Evolutionary conservation across 2,329 filamentous ascomycete species (phyloP).

Genomic region (Verticillium klebahnii): DNA sequence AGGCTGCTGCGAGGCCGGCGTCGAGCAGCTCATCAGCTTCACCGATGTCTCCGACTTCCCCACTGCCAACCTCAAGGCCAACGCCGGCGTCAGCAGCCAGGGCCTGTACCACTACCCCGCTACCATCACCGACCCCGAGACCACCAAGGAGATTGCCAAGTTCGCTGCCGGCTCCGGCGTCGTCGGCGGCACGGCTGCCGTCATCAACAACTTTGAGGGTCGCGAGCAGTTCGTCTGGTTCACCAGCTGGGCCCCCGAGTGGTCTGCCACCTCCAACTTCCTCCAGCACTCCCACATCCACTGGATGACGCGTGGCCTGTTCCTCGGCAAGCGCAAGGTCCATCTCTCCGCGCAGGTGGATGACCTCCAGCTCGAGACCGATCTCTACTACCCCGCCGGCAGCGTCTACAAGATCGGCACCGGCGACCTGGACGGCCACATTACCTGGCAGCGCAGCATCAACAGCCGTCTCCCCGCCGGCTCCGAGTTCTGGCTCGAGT

Average conservation of each 20-base stretch:
- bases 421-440: conserved; percentile 40
- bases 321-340: conserved; percentile 49
- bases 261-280: conserved; percentile 47
- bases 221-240: conserved; percentile 61
- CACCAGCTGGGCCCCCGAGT: conserved; percentile 42
- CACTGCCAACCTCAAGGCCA: conserved; percentile 47
- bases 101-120: conserved; percentile 58
- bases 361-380: conserved; percentile 54
- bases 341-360: conserved; percentile 56
- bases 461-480: conserved; percentile 45
- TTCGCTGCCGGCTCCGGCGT: conserved; percentile 40
- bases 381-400: conserved; percentile 42
- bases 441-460: conserved; percentile 35
- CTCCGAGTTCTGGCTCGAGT: conserved; percentile 22
- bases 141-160: conserved; percentile 47
- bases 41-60: conserved; percentile 48
- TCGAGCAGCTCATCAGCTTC: conserved; percentile 49
- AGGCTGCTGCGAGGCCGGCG: conserved; percentile 42
- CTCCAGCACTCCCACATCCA: conserved; percentile 59
- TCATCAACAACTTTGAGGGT: conserved; percentile 53
- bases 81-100: conserved; percentile 40
- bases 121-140: conserved; percentile 46
- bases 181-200: conserved; percentile 43
- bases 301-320: conserved; percentile 56
- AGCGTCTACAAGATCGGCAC: conserved; percentile 43